Percentiles rank a stretch among this genome's conserved stretches.
phyloP scores from a whole-genome alignment of 1,284 basidiomycete species.

The Leccinum holopus region DNA sequence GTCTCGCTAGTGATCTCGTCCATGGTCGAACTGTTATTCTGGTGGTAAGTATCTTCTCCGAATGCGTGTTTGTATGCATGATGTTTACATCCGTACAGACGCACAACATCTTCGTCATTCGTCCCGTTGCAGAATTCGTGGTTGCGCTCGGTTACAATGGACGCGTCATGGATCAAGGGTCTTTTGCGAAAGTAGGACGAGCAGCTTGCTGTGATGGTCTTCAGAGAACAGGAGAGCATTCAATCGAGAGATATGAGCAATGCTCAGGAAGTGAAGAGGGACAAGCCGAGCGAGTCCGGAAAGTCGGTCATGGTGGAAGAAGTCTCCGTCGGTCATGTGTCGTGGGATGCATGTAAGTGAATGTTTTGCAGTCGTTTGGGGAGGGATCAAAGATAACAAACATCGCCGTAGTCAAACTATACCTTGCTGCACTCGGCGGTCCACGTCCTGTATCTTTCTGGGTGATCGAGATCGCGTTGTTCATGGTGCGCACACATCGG shows the following conservation, averaged over 20 bases:
- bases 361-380: background rate
- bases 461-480: background rate
- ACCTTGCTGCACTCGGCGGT: slow-evolving; percentile 1
- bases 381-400: background rate
- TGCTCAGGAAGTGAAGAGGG: background rate
- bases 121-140: background rate
- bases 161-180: background rate
- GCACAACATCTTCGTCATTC: background rate
- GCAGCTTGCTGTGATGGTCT: background rate
- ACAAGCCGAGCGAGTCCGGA: background rate
- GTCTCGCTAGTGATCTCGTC: background rate
- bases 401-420: background rate
- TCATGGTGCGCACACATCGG: slow-evolving; percentile 1
- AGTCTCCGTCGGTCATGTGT: background rate
- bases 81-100: background rate
- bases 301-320: background rate
- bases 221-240: background rate
- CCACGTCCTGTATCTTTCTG: background rate
- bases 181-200: background rate
- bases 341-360: slow-evolving; percentile 1
- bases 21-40: slow-evolving; percentile 2
- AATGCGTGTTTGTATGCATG: background rate
- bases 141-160: background rate
- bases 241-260: background rate
- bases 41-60: background rate